These are phyloP conservation scores for Dorcoceras hygrometricum DNA, from an alignment of 257 asterid genomes.

Conservation along the genomic window DNA sequence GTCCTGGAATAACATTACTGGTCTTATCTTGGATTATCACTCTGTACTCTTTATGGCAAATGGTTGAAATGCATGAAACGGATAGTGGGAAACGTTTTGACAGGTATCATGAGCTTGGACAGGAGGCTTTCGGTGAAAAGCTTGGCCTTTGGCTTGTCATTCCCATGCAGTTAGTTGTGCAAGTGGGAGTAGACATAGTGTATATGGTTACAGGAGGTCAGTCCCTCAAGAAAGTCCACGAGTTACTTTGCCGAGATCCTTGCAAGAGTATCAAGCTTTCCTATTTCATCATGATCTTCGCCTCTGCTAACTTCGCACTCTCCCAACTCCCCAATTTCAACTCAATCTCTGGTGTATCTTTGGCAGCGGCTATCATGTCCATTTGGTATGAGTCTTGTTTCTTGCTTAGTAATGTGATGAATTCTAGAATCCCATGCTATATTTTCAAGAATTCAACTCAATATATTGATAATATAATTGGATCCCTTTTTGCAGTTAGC, in stretches of 20 bases:
- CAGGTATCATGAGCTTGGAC: too few relatives aligned
- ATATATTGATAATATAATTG: background rate
- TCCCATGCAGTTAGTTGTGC: conserved; percentile 42
- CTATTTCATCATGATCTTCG: conserved; percentile 38
- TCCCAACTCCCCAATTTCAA: too few relatives aligned
- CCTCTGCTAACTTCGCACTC: conserved; percentile 39
- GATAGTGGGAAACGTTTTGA: conserved; percentile 42
- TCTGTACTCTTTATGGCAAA: conserved; percentile 42
- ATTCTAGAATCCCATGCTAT: too few relatives aligned
- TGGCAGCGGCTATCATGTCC: conserved; percentile 45
- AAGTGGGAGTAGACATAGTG: conserved; percentile 43
- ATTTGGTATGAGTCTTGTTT: conserved; percentile 8
- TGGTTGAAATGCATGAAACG: conserved; percentile 48
- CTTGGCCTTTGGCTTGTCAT: conserved; percentile 55
- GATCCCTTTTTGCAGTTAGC: background rate
- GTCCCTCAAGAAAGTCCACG: conserved; percentile 38
- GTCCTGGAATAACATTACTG: conserved; percentile 34
- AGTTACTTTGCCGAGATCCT: conserved; percentile 27
- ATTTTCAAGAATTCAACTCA: background rate
- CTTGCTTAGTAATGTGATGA: background rate
- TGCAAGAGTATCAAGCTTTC: conserved; percentile 23
- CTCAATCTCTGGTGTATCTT: conserved; percentile 36
- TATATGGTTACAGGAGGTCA: conserved; percentile 56
- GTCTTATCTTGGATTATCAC: conserved; percentile 42
- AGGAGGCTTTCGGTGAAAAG: conserved; percentile 46